phyloP scores from a whole-genome alignment of 192 early-diverging fungal genomes.

The Coemansia sp. region DNA sequence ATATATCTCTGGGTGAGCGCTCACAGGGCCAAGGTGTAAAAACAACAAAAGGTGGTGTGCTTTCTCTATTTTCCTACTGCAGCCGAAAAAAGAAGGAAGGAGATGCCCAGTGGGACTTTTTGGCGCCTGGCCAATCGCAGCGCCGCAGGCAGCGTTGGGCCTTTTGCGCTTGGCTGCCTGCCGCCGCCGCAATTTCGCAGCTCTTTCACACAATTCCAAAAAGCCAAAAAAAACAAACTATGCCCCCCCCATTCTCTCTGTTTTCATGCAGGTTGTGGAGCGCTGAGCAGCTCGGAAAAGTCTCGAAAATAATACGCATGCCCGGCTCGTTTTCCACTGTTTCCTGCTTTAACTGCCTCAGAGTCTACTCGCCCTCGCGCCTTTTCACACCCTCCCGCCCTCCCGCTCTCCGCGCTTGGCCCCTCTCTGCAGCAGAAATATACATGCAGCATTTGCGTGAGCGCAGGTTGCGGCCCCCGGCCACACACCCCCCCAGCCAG shows the following conservation, averaged over 20 bases:
- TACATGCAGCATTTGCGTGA: not conserved
- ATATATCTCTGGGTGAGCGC: not conserved
- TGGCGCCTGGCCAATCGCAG: not conserved
- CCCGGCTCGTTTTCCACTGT: not conserved
- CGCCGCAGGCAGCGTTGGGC: not conserved
- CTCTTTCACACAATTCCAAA: constrained; percentile 1
- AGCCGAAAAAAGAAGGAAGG: not conserved
- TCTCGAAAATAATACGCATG: not conserved
- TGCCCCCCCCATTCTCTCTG: not conserved
- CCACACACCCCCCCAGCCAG: not conserved
- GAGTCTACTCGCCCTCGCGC: not conserved
- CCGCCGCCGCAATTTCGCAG: constrained; percentile 5
- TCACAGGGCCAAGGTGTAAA: constrained; percentile 2
- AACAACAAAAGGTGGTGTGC: constrained; percentile 5
- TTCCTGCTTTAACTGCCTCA: not conserved
- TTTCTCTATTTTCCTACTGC: constrained; percentile 2
- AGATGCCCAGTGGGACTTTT: not conserved
- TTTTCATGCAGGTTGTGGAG: not conserved
- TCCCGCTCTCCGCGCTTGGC: not conserved
- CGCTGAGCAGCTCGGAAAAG: not conserved
- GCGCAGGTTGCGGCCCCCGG: not conserved
- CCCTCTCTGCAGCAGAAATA: not conserved
- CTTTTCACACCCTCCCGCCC: not conserved
- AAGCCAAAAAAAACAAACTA: not conserved
- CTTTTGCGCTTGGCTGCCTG: constrained; percentile 5